These are phyloP conservation scores for Tulasnella sp. DNA, from an alignment of 768 basidiomycete genomes.

Conservation along the genomic window DNA sequence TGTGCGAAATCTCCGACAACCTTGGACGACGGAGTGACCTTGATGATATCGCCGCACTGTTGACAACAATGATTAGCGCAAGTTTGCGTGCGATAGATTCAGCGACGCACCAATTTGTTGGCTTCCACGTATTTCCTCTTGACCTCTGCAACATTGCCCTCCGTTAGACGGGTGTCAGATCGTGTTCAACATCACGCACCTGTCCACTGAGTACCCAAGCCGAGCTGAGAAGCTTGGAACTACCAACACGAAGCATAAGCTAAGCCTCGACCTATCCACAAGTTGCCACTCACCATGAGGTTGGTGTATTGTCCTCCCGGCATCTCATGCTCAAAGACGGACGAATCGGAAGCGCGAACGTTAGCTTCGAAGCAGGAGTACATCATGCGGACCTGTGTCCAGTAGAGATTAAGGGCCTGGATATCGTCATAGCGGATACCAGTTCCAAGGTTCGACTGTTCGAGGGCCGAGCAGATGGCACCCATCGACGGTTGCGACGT, in stretches of 20 bases:
- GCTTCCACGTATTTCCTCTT: slow-evolving; percentile 99
- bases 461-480: slow-evolving; percentile 85
- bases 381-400: slow-evolving; percentile 91
- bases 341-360: slow-evolving; percentile 91
- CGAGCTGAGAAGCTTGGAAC: slow-evolving; percentile 98
- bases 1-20: slow-evolving; percentile 99
- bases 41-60: slow-evolving; percentile 94
- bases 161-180: neutral
- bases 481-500: slow-evolving; percentile 99
- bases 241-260: slow-evolving; percentile 25
- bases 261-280: neutral
- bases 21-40: slow-evolving; percentile 98
- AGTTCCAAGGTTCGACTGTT: slow-evolving; percentile 86
- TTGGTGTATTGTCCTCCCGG: slow-evolving; percentile 95
- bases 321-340: slow-evolving; percentile 99
- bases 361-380: slow-evolving; percentile 98
- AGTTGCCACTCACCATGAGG: slow-evolving; percentile 54
- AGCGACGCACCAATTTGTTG: slow-evolving; percentile 64
- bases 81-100: neutral
- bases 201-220: slow-evolving; percentile 92
- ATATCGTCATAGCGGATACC: slow-evolving; percentile 96
- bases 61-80: neutral
- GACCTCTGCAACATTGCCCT: slow-evolving; percentile 48
- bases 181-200: slow-evolving; percentile 33
- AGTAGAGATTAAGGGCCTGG: slow-evolving; percentile 93